Conservation (phyloP, 768 basidiomycete species). For the Hortiboletus campestris region DNA sequence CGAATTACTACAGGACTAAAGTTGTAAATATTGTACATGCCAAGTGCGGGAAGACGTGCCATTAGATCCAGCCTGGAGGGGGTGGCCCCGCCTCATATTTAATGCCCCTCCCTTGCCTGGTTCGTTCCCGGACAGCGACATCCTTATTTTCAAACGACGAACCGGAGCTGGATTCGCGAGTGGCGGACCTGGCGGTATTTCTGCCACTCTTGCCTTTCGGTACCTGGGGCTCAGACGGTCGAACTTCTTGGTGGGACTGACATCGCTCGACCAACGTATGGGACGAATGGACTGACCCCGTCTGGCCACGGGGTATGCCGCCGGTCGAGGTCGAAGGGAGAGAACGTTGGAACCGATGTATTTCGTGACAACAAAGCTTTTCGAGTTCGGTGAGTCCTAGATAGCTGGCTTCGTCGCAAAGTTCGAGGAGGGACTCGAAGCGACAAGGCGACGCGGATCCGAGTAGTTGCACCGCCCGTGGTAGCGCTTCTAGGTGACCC, state of each 20-base stretch:
- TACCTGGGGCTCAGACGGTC: slow-evolving; percentile 5
- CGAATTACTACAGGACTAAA: not conserved
- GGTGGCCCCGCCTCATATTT: slow-evolving; percentile 15
- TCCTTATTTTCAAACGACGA: slow-evolving; percentile 15
- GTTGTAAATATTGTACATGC: not conserved
- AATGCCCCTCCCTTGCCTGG: slow-evolving; percentile 3
- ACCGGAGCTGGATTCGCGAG: slow-evolving; percentile 6
- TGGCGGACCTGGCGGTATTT: not conserved
- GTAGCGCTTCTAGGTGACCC: slow-evolving; percentile 52
- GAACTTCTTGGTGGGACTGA: slow-evolving; percentile 30
- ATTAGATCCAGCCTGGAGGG: slow-evolving; percentile 50
- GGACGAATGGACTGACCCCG: slow-evolving; percentile 56
- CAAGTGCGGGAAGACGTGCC: not conserved
- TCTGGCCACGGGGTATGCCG: slow-evolving; percentile 40
- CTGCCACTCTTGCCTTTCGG: not conserved
- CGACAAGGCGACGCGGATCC: slow-evolving; percentile 43
- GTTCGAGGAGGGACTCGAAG: slow-evolving; percentile 67
- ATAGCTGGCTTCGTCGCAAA: slow-evolving; percentile 76
- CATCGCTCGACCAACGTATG: slow-evolving; percentile 58
- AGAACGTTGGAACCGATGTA: slow-evolving; percentile 49
- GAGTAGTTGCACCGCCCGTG: slow-evolving; percentile 52
- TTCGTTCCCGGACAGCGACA: slow-evolving; percentile 11
- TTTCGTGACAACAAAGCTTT: slow-evolving; percentile 65
- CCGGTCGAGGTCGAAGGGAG: slow-evolving; percentile 38
- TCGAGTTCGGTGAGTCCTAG: slow-evolving; percentile 67